These are phyloP conservation scores for Alnus glutinosa DNA, from an alignment of 306 rosid species.

Conservation along the genomic window DNA sequence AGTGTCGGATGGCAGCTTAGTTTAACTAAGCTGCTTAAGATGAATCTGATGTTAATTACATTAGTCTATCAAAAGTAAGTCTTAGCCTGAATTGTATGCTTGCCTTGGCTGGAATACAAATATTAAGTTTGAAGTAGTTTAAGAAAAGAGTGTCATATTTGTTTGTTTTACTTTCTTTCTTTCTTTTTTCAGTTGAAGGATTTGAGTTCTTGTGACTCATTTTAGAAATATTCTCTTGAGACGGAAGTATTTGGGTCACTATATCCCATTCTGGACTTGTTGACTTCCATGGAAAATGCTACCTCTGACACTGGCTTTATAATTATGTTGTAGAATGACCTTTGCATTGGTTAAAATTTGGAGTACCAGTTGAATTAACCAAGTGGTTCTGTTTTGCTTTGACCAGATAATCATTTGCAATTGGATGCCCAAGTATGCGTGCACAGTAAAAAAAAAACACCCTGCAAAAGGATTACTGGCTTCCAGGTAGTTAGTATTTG, in stretches of 20 bases:
- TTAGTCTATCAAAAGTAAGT: not conserved
- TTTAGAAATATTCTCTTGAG: not conserved
- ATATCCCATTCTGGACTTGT: not conserved
- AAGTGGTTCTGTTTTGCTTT: slow-evolving; percentile 31
- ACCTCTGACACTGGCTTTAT: not conserved
- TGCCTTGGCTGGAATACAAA: not conserved
- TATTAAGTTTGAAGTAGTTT: not conserved
- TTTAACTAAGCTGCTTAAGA: not conserved
- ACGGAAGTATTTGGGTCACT: not conserved
- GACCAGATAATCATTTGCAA: slow-evolving; percentile 70
- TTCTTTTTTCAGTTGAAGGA: too few species aligned
- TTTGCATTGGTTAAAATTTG: not conserved
- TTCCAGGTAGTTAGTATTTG: slow-evolving; percentile 60
- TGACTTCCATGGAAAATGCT: slow-evolving; percentile 1
- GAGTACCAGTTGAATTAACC: slow-evolving; percentile 19
- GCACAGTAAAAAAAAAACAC: slow-evolving; percentile 69
- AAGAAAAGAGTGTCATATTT: not conserved
- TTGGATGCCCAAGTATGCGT: slow-evolving; percentile 62
- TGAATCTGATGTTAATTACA: not conserved
- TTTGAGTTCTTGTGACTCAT: not conserved
- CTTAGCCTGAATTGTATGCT: not conserved
- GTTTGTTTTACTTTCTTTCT: not conserved
- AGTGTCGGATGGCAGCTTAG: not conserved
- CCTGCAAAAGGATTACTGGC: slow-evolving; percentile 79
- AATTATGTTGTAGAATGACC: not conserved